Percentiles rank a stretch among this genome's conserved stretches.
Evolutionary conservation across 805 yeast genomes (phyloP).

Genomic region (Citeromyces matritensis): DNA sequence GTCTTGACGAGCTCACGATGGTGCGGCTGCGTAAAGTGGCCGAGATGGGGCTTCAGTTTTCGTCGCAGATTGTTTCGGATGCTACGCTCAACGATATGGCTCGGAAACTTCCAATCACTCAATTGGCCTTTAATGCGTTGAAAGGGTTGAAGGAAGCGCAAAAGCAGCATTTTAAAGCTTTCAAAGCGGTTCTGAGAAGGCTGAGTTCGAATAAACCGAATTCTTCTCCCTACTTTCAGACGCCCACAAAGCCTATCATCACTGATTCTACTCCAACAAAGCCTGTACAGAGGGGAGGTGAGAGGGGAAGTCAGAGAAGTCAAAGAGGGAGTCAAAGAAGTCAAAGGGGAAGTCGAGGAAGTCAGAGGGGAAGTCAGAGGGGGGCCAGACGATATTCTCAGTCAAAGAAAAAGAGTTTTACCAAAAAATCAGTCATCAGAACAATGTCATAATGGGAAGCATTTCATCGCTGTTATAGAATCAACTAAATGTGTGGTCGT

Average conservation of each 20-base stretch:
- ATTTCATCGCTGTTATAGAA: too few relatives aligned
- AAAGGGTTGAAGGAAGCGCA: constrained; percentile 17
- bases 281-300: too few relatives aligned
- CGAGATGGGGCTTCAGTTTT: constrained; percentile 17
- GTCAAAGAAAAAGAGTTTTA: too few relatives aligned
- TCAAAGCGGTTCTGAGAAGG: constrained; percentile 9
- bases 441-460: too few relatives aligned
- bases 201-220: constrained; percentile 5
- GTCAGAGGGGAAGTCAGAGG: too few relatives aligned
- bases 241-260: neutral
- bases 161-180: constrained; percentile 10
- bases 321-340: constrained; percentile 1
- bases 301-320: constrained; percentile 5
- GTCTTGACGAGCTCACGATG: constrained; percentile 18
- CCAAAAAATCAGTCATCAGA: too few relatives aligned
- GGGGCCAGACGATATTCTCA: too few relatives aligned
- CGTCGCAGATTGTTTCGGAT: constrained; percentile 19
- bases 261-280: neutral
- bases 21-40: constrained; percentile 26
- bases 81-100: constrained; percentile 40
- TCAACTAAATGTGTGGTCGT: too few relatives aligned
- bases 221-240: neutral
- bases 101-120: constrained; percentile 31
- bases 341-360: constrained; percentile 3
- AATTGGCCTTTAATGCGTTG: constrained; percentile 25